phyloP scores from a whole-genome alignment of 2,329 filamentous ascomycete genomes.

The Hypoxylon sp. region DNA sequence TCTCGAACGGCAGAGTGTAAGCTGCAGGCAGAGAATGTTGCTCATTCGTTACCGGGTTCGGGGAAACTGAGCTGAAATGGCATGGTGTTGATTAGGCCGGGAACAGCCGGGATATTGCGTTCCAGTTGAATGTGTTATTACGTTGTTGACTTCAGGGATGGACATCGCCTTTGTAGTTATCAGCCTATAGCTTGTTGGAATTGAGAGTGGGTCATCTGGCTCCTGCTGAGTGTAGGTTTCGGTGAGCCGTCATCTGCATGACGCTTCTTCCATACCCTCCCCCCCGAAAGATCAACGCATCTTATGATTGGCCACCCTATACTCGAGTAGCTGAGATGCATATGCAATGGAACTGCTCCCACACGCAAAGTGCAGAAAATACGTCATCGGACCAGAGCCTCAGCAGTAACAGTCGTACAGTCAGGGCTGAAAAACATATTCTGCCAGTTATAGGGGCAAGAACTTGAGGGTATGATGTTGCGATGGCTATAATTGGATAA shows the following conservation, averaged over 20 bases:
- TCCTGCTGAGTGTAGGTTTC: slow-evolving; percentile 11
- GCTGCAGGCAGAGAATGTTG: slow-evolving; percentile 20
- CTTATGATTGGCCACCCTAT: slow-evolving; percentile 28
- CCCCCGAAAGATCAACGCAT: not conserved
- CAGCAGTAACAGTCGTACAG: not conserved
- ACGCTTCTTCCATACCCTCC: slow-evolving; percentile 15
- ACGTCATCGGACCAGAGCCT: not conserved
- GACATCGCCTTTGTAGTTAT: not conserved
- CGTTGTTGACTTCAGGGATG: not conserved
- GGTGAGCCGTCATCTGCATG: slow-evolving; percentile 16
- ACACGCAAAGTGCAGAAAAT: slow-evolving; percentile 7
- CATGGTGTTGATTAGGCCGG: not conserved
- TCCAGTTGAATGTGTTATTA: slow-evolving; percentile 4
- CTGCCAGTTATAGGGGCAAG: not conserved
- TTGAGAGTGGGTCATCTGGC: not conserved
- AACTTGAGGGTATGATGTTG: no score
- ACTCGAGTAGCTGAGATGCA: slow-evolving; percentile 22
- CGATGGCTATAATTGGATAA: not conserved
- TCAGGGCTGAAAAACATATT: not conserved
- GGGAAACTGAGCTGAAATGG: slow-evolving; percentile 40
- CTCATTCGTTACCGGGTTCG: slow-evolving; percentile 25
- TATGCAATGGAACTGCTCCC: slow-evolving; percentile 14
- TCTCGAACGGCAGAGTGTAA: slow-evolving; percentile 50
- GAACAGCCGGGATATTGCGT: not conserved
- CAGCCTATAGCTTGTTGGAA: not conserved